Base-by-base conservation (phyloP, 2,329 filamentous ascomycete species). In the Exserohilum rostratum region DNA sequence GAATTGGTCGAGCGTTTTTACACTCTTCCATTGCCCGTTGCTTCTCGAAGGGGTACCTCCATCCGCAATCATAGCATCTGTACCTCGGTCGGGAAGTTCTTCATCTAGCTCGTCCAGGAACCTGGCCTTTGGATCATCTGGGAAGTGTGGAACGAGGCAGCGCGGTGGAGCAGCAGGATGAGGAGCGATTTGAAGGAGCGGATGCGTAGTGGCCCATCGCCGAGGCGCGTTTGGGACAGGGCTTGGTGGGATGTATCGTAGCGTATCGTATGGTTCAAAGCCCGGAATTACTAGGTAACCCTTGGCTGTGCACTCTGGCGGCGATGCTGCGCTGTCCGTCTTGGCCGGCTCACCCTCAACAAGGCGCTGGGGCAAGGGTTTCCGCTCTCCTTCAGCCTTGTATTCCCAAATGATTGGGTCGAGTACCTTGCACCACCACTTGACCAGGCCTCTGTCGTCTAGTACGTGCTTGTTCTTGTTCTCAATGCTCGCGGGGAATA, bases 401-500 rank as follows among this genome's bases (percentile, higher is more conserved):
- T 81, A 70, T 68, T 78, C 63, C 46, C 80, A 78, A 10, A 96
- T 76, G 3, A 97, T 80, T 0, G 90, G 89, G 68, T 97, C 89
- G 11, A 97, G 78, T 10, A 93, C 90, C 13, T 86, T 88, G 70
- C 92, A 96, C 95, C 95, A 99, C 95, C 95, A 99, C 67, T 88
- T 91, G 17, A 99, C 90, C 46, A 99, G 79, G 0, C 90, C 91
- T 29, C 92, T 83, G 67, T 99, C 95, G 66, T 96, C 91, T 7
- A 98, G 80, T 0, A 99, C 89, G 78, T 99, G 95, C 72, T 99
- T 99, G 2, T 85, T 85, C 15, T 77, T 76, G 72, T 97, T 93
- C 56, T 96, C 88, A 34, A 92, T 86, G 68, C 93, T 98, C 0
- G 91, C 91, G 0, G 95, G 93, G 71, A 98, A 99, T 12, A 99